Evolutionary conservation across 129 eudicot genomes (phyloP), one percentile per base, ranked within the genome.

Genomic region (Pseudognaphalium luteoalbum): DNA sequence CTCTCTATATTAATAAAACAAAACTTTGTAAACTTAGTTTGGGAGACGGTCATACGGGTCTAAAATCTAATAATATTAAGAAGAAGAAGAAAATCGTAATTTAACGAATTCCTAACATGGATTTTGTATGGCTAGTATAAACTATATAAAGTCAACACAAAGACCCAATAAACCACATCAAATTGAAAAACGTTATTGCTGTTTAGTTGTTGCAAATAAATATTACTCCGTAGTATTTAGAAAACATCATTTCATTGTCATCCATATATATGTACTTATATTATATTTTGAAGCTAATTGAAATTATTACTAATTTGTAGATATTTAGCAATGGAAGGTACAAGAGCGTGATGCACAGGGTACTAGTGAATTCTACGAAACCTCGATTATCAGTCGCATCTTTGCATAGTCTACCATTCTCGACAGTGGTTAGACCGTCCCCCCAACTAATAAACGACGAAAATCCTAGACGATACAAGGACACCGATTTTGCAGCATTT

Each of bases 301-400:
- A 17, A 16, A 33, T 0, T 7, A 15, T 65, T 42, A 25, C 28
- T 25, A 44, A 20, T 65, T 76, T 67, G 15, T 89, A 91, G 94
- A 88, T 91, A 75, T 86, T 88, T 59, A 91, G 97, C 85, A 91
- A 91, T 16, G 97, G 97, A 68, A 91, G 83, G 47, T 91, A 88
- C 83, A 91, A 85, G 86, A 91, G 97, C 56, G 88, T 84, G 32
- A 28, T 88, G 47, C 97, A 91, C n/a, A 86, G 97, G 85, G 97
- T 84, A 10, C 77, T 91, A 7, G 91, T 77, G 33, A 91, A 91
- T 39, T 74, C 91, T 10, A 72, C 4, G 58, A 86, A 66, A 66
- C 61, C 86, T 17, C 77, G 97, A 12, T 80, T 86, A 1, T 88
- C 97, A 9, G 80, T 88, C 58, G 97, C 97, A 73, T 88, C 93